Evolutionary conservation across 805 yeast genomes (phyloP), one percentile per base, ranked within the genome.

Genomic region (Metschnikowia santaceciliae): DNA sequence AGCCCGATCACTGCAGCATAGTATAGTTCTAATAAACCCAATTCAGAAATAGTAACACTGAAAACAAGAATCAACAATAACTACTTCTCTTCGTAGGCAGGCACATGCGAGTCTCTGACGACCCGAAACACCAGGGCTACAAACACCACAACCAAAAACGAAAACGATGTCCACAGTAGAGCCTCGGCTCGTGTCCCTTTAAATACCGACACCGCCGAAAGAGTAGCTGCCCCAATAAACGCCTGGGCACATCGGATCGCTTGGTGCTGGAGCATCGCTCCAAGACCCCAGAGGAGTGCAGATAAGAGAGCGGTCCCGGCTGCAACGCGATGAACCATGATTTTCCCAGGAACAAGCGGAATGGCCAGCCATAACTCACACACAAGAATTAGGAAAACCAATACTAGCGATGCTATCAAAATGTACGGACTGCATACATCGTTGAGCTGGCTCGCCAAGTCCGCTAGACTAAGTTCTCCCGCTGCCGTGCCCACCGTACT

Each of bases 251-350:
- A 67, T 36, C 68, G 69, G 0, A 75, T 72, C 0, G 86, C 85
- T 46, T 83, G 81, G 57, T 81, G 82, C 46, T 77, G 76, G 71
- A 86, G 76, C 79, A 83, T 82, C 0, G 87, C 72, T 2, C 87
- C 87, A 30, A 82, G 65, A 0, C 86, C 88, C 86, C 87, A 83
- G 2, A 82, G 40, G 3, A 83, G 61, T 17, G 52, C 51, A 17
- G 42, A 41, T 15, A 50, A 40, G 14, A 53, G 44, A 13, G 54
- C 48, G 1, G 33, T 42, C 4, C 74, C 69, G 42, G 72, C 56
- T 0, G 68, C 52, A 0, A 72, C 63, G 17, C 77, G 65, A 26
- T 77, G 4, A 58, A 56, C 52, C 70, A 61, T 47, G 59, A 61
- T 26, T 37, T 65, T 68, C 14, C 71, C 66, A 3, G 89, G 89